These are phyloP conservation scores for Hypoxylon sp. DNA, from an alignment of 2,329 filamentous ascomycete genomes.

Conservation along the genomic window DNA sequence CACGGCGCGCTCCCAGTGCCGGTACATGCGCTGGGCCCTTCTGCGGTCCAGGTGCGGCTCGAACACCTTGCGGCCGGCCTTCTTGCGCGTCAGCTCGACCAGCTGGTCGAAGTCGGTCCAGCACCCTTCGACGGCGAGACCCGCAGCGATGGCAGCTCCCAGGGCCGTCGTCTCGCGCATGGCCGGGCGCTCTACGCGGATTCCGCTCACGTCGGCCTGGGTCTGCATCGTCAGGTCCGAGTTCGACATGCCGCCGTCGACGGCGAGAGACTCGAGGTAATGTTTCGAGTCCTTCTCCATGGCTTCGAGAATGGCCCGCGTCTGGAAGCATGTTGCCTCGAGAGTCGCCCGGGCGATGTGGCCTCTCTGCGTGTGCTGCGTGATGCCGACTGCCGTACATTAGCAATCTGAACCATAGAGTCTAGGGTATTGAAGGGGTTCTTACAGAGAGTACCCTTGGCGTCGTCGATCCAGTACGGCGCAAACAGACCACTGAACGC, in stretches of 20 bases:
- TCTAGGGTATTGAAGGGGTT: slow-evolving; percentile 24
- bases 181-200: slow-evolving; percentile 81
- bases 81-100: slow-evolving; percentile 70
- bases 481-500: slow-evolving; percentile 92
- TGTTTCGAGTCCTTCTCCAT: slow-evolving; percentile 89
- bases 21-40: slow-evolving; percentile 55
- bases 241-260: slow-evolving; percentile 90
- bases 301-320: slow-evolving; percentile 87
- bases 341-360: slow-evolving; percentile 90
- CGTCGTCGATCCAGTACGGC: slow-evolving; percentile 94
- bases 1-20: slow-evolving; percentile 64
- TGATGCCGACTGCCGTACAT: slow-evolving; percentile 71
- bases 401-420: slow-evolving; percentile 17
- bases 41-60: slow-evolving; percentile 65
- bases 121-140: slow-evolving; percentile 76
- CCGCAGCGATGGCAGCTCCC: slow-evolving; percentile 87
- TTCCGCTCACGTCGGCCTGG: slow-evolving; percentile 84
- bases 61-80: slow-evolving; percentile 73
- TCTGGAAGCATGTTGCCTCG: slow-evolving; percentile 92
- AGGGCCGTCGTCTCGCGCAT: slow-evolving; percentile 93
- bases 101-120: slow-evolving; percentile 81
- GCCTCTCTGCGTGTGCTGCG: slow-evolving; percentile 82
- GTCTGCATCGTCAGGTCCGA: slow-evolving; percentile 91
- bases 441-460: slow-evolving; percentile 83
- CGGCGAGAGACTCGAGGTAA: slow-evolving; percentile 76